Evolutionary conservation across 2,329 filamentous ascomycete genomes (phyloP).

Genomic region (Calonectria leucothoes): DNA sequence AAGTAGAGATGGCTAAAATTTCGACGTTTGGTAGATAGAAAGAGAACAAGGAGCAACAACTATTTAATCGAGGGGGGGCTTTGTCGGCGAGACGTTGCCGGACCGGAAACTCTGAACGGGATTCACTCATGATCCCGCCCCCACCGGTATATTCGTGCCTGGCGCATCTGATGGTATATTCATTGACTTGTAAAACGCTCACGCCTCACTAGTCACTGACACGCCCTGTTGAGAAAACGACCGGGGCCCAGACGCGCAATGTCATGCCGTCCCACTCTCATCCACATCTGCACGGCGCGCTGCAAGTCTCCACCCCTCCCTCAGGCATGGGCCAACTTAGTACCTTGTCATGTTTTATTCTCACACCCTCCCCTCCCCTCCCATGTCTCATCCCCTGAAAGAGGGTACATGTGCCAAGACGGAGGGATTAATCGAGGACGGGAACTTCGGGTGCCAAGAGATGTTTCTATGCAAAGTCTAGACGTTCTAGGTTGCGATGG

Average conservation of each 20-base stretch:
- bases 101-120: neutral
- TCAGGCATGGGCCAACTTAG: neutral
- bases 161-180: neutral
- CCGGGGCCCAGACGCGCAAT: neutral
- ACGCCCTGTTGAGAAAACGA: neutral
- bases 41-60: too few relatives aligned
- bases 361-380: neutral
- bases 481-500: neutral
- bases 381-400: too few relatives aligned
- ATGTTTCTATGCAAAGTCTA: neutral
- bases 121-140: neutral
- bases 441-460: neutral
- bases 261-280: neutral
- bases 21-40: neutral
- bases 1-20: neutral
- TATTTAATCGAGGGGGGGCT: neutral
- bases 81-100: neutral
- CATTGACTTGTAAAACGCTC: neutral
- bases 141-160: neutral
- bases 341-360: neutral
- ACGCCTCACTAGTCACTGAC: neutral
- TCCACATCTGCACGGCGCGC: neutral
- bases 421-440: neutral
- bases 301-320: neutral
- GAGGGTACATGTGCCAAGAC: neutral